These are phyloP conservation scores for Scleromitrula shiraiana DNA, from an alignment of 2,329 filamentous ascomycete species.

Conservation along the genomic window DNA sequence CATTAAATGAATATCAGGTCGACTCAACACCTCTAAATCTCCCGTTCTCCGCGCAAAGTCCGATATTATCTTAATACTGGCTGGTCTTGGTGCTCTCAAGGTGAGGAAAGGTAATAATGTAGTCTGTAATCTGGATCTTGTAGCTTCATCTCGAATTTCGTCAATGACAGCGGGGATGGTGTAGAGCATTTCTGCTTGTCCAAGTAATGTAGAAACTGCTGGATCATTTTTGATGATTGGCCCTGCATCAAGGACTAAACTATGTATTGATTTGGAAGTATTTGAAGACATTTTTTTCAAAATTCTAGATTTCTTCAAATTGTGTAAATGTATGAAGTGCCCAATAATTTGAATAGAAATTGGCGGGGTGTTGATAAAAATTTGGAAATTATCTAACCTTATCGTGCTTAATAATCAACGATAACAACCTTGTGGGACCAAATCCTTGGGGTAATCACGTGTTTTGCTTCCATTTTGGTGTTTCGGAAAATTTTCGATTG, in stretches of 20 bases:
- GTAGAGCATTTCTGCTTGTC: slow-evolving; percentile 66
- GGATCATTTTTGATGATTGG: slow-evolving; percentile 93
- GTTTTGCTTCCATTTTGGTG: background rate
- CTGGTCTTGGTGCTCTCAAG: slow-evolving; percentile 63
- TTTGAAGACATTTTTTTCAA: slow-evolving; percentile 22
- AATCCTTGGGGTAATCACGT: no score
- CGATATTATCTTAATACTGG: slow-evolving; percentile 70
- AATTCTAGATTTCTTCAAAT: background rate
- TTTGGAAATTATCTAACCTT: slow-evolving; percentile 11
- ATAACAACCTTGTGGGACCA: no score
- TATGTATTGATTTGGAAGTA: slow-evolving; percentile 61
- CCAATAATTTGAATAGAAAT: background rate
- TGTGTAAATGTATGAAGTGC: background rate
- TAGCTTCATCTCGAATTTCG: slow-evolving; percentile 80
- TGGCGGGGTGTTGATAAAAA: slow-evolving; percentile 15
- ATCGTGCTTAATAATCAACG: no score
- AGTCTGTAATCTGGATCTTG: slow-evolving; percentile 73
- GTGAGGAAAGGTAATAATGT: slow-evolving; percentile 79
- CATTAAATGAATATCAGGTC: slow-evolving; percentile 80
- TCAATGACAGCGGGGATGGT: slow-evolving; percentile 79
- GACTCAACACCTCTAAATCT: slow-evolving; percentile 79
- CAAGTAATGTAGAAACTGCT: slow-evolving; percentile 70
- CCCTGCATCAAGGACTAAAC: slow-evolving; percentile 81
- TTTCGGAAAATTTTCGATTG: slow-evolving; percentile 6
- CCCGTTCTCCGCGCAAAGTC: slow-evolving; percentile 87